phyloP scores from a whole-genome alignment of 768 basidiomycete genomes.

The Suillus lakei region DNA sequence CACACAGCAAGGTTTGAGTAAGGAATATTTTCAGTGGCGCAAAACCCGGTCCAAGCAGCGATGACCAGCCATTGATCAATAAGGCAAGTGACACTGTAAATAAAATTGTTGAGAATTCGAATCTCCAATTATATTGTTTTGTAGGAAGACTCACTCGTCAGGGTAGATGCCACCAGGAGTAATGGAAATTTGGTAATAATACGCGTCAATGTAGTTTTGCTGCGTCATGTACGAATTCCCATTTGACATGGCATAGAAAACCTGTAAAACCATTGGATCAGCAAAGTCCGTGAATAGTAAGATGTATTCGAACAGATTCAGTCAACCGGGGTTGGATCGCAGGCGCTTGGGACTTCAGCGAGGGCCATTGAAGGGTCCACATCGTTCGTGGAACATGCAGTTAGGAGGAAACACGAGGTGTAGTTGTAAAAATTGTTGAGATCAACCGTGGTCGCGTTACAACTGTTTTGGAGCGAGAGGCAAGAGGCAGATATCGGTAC shows the following conservation, averaged over 20 bases:
- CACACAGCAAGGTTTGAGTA: conserved; percentile 25
- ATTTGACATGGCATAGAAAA: conserved; percentile 22
- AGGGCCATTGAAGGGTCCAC: conserved; percentile 17
- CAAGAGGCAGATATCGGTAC: conserved; percentile 12
- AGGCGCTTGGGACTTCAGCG: conserved; percentile 13
- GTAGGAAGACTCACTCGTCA: conserved; percentile 14
- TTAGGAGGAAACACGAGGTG: conserved; percentile 25
- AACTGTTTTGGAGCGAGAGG: conserved; percentile 22
- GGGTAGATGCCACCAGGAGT: conserved; percentile 25
- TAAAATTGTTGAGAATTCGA: neutral
- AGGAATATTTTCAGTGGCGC: conserved; percentile 26
- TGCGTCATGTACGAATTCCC: conserved; percentile 26
- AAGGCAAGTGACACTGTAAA: conserved; percentile 12
- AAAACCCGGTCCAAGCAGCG: conserved; percentile 28
- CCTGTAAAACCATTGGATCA: conserved; percentile 10
- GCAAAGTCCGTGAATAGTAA: neutral
- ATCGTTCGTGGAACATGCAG: conserved; percentile 12
- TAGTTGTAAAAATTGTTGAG: conserved; percentile 24
- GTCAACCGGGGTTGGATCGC: conserved; percentile 21
- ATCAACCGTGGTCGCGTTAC: conserved; percentile 23
- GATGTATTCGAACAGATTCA: conserved; percentile 15
- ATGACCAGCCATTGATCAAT: conserved; percentile 21
- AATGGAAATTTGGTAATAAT: conserved; percentile 23
- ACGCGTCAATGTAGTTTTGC: conserved; percentile 27
- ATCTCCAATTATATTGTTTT: neutral